Base-by-base conservation (phyloP, 2,329 filamentous ascomycete genomes). In the Cryphonectria parasitica region DNA sequence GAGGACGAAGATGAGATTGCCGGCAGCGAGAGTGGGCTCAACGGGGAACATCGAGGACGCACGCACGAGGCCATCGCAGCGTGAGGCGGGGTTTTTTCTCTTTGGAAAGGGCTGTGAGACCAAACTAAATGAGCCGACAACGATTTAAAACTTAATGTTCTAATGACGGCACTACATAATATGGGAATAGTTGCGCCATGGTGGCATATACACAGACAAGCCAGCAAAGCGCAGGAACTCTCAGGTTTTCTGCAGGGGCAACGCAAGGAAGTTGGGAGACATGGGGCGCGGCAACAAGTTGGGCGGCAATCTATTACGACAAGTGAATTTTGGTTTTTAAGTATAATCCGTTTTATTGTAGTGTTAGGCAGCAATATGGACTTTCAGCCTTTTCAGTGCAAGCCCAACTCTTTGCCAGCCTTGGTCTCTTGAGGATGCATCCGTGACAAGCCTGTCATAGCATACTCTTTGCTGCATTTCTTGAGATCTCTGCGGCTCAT, bases 21-120 rank as follows among this genome's bases (percentile, higher is more conserved):
- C 13, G 76, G 74, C 34, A 86, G 83, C 62, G 87, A 89, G 68
- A 80, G 79, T 22, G 84, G 83, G 22, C 63, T 89, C 66, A 88
- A 89, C 71, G 86, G 85, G 68, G 88, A 91, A 79, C 83, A 79
- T 69, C 84, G 87, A 63, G 87, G 88, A 28, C 86, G 87, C 64
- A 83, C 84, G 64, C 85, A 88, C 75, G 86, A 88, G 77, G 79
- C 82, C 61, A 77, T 88, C 58, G 82, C 77, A 34, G 84, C 82
- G 64, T 87, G 81, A 80, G 62, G 11, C 17, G 58, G 19, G 17
- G 5, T 49, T 3, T 64, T 54, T 28, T 17, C 43, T 22, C 6
- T 25, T 2, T 5, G 2, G n/a, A 19, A 13, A 22, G 31, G 36
- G 11, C 28, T 36, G 22, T 34, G 61, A 43, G n/a, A 36, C 5